phyloP scores from a whole-genome alignment of 163 green algal genomes.

The Chlamydomonas reinhardtii region DNA sequence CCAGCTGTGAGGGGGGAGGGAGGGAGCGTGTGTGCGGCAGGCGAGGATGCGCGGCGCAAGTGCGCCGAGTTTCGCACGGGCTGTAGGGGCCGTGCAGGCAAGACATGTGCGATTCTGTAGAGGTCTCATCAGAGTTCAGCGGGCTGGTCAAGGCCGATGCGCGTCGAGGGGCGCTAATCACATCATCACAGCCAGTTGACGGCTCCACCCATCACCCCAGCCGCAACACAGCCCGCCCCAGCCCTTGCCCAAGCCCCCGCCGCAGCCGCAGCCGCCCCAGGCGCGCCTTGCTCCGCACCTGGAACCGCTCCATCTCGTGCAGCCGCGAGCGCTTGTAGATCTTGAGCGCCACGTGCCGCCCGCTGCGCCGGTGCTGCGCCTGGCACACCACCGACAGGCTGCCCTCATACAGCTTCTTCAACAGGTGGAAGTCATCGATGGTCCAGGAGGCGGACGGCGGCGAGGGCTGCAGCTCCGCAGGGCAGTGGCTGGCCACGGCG shows the following conservation, averaged over 20 bases:
- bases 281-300: constrained; percentile 31
- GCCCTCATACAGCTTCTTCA: constrained; percentile 65
- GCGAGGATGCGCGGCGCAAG: too few relatives aligned
- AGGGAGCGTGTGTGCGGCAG: not conserved
- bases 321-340: constrained; percentile 61
- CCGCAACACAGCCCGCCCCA: too few relatives aligned
- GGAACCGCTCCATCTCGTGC: constrained; percentile 67
- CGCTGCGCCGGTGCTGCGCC: constrained; percentile 51
- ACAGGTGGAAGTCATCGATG: constrained; percentile 57
- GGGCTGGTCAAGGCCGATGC: too few relatives aligned
- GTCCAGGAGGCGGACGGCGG: constrained; percentile 33
- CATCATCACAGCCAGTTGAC: too few relatives aligned
- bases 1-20: constrained; percentile 41
- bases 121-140: too few relatives aligned
- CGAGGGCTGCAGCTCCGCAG: constrained; percentile 44
- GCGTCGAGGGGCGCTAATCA: too few relatives aligned
- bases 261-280: too few relatives aligned
- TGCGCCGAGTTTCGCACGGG: too few relatives aligned
- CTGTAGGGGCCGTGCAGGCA: too few relatives aligned
- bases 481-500: constrained; percentile 59
- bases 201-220: too few relatives aligned
- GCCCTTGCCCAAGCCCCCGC: too few relatives aligned
- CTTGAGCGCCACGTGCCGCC: constrained; percentile 63
- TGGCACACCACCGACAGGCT: constrained; percentile 57
- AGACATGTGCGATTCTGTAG: too few relatives aligned